Evolutionary conservation across 129 eudicot species (phyloP).

Genomic region (Tagetes erecta): DNA sequence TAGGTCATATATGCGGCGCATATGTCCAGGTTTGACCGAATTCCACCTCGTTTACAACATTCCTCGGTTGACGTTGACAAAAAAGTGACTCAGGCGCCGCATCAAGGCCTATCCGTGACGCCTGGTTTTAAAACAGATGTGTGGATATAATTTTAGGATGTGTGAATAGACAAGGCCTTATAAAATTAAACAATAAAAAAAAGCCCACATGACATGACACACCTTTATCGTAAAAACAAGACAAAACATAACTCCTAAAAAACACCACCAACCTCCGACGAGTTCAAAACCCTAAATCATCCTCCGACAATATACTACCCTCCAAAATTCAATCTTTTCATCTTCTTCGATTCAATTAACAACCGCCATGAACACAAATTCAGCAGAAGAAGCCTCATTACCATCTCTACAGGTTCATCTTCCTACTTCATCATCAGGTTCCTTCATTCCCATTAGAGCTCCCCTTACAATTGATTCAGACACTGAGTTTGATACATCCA

Average conservation of each 20-base stretch:
- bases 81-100: too few species aligned
- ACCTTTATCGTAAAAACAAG: slow-evolving; percentile 22
- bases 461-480: slow-evolving; percentile 83
- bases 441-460: slow-evolving; percentile 71
- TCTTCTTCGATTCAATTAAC: slow-evolving; percentile 10
- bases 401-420: slow-evolving; percentile 22
- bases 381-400: slow-evolving; percentile 30
- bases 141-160: too few species aligned
- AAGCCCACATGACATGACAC: background rate
- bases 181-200: too few species aligned
- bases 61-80: too few species aligned
- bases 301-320: background rate
- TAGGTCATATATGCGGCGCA: too few species aligned
- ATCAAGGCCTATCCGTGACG: too few species aligned
- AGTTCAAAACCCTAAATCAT: slow-evolving; percentile 17
- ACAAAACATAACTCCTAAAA: slow-evolving; percentile 32
- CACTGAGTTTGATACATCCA: slow-evolving; percentile 42
- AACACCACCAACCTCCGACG: slow-evolving; percentile 23
- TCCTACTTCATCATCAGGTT: slow-evolving; percentile 49
- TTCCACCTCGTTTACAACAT: too few species aligned
- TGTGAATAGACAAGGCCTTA: too few species aligned
- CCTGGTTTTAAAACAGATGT: too few species aligned
- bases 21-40: too few species aligned
- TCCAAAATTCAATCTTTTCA: slow-evolving; percentile 17
- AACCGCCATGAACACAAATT: slow-evolving; percentile 44